Evolutionary conservation across 345 rosid genomes (phyloP), one percentile per base, ranked within the genome.

Genomic region (Hypericum androsaemum): DNA sequence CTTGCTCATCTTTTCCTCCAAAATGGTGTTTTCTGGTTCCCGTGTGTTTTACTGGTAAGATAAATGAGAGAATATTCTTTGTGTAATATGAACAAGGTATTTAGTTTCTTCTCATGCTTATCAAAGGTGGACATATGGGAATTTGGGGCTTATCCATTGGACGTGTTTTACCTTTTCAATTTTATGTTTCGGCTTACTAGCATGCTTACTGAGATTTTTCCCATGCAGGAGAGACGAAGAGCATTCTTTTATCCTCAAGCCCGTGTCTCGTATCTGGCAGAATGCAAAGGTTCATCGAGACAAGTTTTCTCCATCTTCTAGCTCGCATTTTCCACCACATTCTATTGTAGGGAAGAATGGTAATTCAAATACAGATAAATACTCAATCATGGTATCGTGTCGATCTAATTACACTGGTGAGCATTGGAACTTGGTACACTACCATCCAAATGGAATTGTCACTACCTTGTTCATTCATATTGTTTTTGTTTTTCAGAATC

Each of bases 211-310:
- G 39, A 45, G 41, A 28, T 28, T 62, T 57, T 37, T 65, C 51
- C 45, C 39, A 37, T 71, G 65, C 81, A 94, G 99, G 99, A 86
- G 76, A 71, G 89, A 95, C 66, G 99, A 88, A 70, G 97, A 86
- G 66, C 99, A 88, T 66, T 88, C 99, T 41, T 94, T 94, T 69
- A 82, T 94, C 22, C 76, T 94, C 63, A 94, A 82, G 69, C 95
- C 94, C 45, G 80, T 75, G 0, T 73, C 76, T 71, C 73, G 88
- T 36, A 60, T 68, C 57, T 76, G 77, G 71, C 83, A 75, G 64
- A 74, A 74, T 70, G 62, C 63, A 42, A 81, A 73, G 69, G 72
- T 68, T 47, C 72, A 71, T 15, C 62, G 75, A 57, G 78, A 76
- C 69, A 79, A 58, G 62, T 64, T 58, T 57, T 66, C 79, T 51